Evolutionary conservation across 1,139 yeast species (phyloP), one percentile per base, ranked within the genome.

Genomic region (Hanseniaspora gamundiae): DNA sequence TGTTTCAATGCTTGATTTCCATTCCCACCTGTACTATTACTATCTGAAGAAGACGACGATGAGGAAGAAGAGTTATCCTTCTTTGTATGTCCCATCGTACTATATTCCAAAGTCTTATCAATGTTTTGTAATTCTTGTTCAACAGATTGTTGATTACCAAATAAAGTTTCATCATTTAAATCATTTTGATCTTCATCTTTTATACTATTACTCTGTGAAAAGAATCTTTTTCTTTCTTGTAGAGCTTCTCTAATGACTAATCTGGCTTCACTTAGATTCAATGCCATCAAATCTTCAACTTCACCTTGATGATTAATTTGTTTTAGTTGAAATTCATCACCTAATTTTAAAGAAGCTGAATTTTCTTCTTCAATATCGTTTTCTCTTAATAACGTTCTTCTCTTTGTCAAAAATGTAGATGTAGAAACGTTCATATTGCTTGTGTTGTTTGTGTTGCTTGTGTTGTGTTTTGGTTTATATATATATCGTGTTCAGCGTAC

Each of bases 171-270:
- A 6, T 56, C 60, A 20, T 60, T 64, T 11, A 57, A 65, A 20
- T 64, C 52, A 40, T 51, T 41, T 22, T 51, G 51, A 21, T 51
- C 47, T 38, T 40, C 47, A 20, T 40, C 48, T 3, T 7, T 14
- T 13, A 13, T 27, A 22, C 49, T 35, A 22, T 42, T 44, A 22
- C 43, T 35, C 11, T 36, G 24, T 21, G 38, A 65, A 60, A 73
- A 70, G 50, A 75, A 74, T 51, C 66, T 69, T 51, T 76, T 75
- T 50, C 97, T 76, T 59, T 84, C 93, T 52, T 80, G 79, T 48
- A 91, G 69, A 0, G 96, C 95, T 11, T 94, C 94, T 64, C 94
- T 80, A 51, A 91, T 85, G 55, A 91, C 71, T 49, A 91, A 71
- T 53, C 97, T 71, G 1, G 97, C 88, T 59, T 91, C 97, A 22